A percentile compares a stretch with the other conserved stretches of the same genome.
phyloP scores from a whole-genome alignment of 1,284 basidiomycete species.

The Agaricales sp. region DNA sequence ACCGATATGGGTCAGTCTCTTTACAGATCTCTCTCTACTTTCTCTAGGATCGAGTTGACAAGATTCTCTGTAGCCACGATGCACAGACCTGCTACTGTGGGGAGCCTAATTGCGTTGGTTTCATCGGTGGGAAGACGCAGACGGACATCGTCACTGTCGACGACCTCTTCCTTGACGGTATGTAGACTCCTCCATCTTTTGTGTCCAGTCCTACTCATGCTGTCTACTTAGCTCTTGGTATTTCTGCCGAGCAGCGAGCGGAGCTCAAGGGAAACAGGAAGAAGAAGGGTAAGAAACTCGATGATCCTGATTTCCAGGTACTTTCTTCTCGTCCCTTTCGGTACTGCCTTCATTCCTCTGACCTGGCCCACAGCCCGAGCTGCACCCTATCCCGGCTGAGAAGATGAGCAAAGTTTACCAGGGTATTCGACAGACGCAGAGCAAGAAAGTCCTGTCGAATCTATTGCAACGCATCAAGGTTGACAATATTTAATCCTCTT shows the following conservation, averaged over 20 bases:
- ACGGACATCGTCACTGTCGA: conserved; percentile 94
- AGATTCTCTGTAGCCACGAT: conserved; percentile 57
- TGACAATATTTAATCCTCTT: conserved; percentile 13
- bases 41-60: not conserved
- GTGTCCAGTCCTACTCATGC: conserved; percentile 7
- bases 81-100: conserved; percentile 95
- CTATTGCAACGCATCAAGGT: conserved; percentile 84
- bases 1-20: conserved; percentile 84
- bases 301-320: conserved; percentile 83
- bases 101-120: conserved; percentile 92
- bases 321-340: conserved; percentile 11
- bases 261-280: conserved; percentile 84
- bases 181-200: conserved; percentile 14
- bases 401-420: conserved; percentile 78
- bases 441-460: conserved; percentile 75
- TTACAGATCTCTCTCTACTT: not conserved
- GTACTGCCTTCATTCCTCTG: conserved; percentile 3
- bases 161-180: conserved; percentile 90
- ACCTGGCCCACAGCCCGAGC: not conserved
- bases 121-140: conserved; percentile 97
- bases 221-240: conserved; percentile 72
- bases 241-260: conserved; percentile 81
- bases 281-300: conserved; percentile 87
- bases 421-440: conserved; percentile 83
- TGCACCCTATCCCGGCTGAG: conserved; percentile 33